Percentiles rank a stretch among this genome's conserved stretches.
Conservation (phyloP, 2,329 filamentous ascomycete genomes). For the Alternaria arbusti region DNA sequence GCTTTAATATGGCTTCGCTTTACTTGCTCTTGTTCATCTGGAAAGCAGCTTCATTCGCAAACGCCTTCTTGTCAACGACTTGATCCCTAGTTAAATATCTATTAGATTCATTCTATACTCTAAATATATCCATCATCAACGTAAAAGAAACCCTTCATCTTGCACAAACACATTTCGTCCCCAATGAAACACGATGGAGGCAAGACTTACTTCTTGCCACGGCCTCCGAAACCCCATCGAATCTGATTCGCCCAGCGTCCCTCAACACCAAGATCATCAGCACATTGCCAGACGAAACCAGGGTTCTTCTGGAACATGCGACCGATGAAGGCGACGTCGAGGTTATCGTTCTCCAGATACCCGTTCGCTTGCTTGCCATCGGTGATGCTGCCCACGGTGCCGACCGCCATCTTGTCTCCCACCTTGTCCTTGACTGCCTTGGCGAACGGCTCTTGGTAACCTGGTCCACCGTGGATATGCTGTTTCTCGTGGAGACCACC, state of each 20-base stretch:
- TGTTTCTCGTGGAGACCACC: conserved; percentile 72
- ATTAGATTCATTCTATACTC: conserved; percentile 5
- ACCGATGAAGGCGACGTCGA: conserved; percentile 76
- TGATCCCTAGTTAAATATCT: conserved; percentile 19
- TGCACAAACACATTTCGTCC: neutral
- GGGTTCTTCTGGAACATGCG: conserved; percentile 84
- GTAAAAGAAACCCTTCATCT: neutral
- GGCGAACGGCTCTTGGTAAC: conserved; percentile 77
- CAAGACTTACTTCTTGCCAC: conserved; percentile 50
- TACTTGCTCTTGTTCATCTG: conserved; percentile 22
- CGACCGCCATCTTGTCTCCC: conserved; percentile 73
- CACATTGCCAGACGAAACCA: conserved; percentile 75
- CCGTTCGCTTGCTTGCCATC: conserved; percentile 68
- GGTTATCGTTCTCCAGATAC: conserved; percentile 39
- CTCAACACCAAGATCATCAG: conserved; percentile 72
- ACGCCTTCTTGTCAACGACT: conserved; percentile 27
- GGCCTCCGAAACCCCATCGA: conserved; percentile 63
- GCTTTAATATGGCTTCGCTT: neutral
- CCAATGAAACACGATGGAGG: neutral
- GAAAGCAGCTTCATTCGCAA: conserved; percentile 32
- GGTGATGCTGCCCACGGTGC: conserved; percentile 76
- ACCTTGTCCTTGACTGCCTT: conserved; percentile 74
- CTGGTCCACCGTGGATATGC: conserved; percentile 66
- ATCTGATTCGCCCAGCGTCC: conserved; percentile 77
- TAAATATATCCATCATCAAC: neutral